Evolutionary conservation across 495 filamentous ascomycete genomes (phyloP).

Genomic region (Podospora conica): DNA sequence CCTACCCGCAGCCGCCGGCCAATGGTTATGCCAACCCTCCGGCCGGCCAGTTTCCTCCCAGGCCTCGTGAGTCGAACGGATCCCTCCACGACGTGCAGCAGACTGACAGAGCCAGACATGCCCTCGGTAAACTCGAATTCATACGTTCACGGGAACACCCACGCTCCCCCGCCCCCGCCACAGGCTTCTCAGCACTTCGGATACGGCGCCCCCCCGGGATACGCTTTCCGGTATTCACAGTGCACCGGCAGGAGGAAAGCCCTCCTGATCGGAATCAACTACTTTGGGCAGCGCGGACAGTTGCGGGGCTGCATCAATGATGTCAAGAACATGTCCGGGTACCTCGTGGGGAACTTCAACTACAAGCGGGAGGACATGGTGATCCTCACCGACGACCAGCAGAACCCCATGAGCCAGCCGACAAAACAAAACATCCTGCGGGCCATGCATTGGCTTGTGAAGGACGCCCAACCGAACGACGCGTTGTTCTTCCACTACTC

Average conservation of each 20-base stretch:
- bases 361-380: conserved; percentile 99
- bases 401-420: conserved; percentile 93
- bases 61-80: conserved; percentile 32
- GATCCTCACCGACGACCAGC: conserved; percentile 92
- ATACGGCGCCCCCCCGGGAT: conserved; percentile 67
- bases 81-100: background rate
- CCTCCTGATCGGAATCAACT: conserved; percentile 94
- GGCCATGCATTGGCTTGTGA: conserved; percentile 98
- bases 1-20: conserved; percentile 30
- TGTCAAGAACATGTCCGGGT: conserved; percentile 93
- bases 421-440: conserved; percentile 93
- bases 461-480: conserved; percentile 89
- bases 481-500: conserved; percentile 99
- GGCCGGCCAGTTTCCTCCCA: conserved; percentile 32
- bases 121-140: conserved; percentile 45
- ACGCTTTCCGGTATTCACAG: conserved; percentile 84
- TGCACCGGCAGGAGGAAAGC: conserved; percentile 91
- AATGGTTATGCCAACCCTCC: conserved; percentile 37
- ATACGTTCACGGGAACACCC: conserved; percentile 47
- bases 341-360: conserved; percentile 83
- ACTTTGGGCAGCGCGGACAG: conserved; percentile 89
- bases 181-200: conserved; percentile 61
- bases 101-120: conserved; percentile 29
- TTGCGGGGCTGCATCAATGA: conserved; percentile 96
- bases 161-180: conserved; percentile 55